Evolutionary conservation across 2,329 filamentous ascomycete species (phyloP), one percentile per base, ranked within the genome.

Genomic region (Lanzia echinophila): DNA sequence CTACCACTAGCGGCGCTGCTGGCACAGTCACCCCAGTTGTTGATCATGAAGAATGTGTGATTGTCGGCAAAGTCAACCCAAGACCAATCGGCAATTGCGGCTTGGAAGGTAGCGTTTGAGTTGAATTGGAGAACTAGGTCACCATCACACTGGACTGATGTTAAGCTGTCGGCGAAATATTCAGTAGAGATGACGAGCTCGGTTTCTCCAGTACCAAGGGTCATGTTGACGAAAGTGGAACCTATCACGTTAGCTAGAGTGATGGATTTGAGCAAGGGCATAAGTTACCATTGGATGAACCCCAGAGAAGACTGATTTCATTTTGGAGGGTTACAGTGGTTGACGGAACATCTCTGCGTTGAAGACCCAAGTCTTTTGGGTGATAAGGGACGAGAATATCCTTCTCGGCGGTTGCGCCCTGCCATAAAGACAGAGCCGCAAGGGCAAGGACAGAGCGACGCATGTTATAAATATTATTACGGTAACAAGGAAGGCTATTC

Each of bases 51-150:
- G 15, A 55, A 55, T 22, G 53, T 51, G n/a, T 41, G 53, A 3
- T 55, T 51, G 2, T 52, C 53, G 12, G 32, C 32, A 8, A 51
- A 51, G 17, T 53, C 53, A 19, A 55, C 53, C 53, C 53, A 55
- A 19, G 39, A 34, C 53, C 53, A 55, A 33, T 55, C 48, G 6
- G 38, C 17, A 24, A 55, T 47, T 13, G 53, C 53, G 20, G 31
- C 48, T 39, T 45, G 47, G 24, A 51, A 55, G 8, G 53, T 51
- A 3, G 38, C 39, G 17, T 51, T 52, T 2, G 41, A 31, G 36
- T 45, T 55, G 41, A 55, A 55, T 19, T 32, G 33, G 3, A 55
- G 42, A 15, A 33, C 3, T 6, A 55, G 39, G 15, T 51, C 48
- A 32, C 17, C 15, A 4, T 31, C 31, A 15, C 53, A 55, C 34